Percentiles rank a stretch among this genome's conserved stretches.
Conservation (phyloP, 1,139 yeast species). For the Blastobotrys capitulatus region DNA sequence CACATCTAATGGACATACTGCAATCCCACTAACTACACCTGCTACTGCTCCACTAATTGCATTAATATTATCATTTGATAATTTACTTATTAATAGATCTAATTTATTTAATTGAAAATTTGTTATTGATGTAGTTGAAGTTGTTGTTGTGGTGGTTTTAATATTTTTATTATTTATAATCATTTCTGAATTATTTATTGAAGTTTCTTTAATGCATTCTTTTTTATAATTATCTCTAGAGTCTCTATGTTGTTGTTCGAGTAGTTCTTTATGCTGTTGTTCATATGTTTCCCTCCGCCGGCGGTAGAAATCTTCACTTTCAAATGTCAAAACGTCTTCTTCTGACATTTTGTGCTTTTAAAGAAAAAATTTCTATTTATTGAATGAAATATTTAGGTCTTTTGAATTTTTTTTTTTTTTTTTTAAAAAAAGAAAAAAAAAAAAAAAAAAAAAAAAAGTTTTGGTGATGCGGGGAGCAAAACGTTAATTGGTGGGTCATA, state of each 20-base stretch:
- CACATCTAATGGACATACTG: slow-evolving; percentile 91
- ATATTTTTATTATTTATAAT: too few species aligned
- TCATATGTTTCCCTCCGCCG: background rate
- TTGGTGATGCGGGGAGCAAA: background rate
- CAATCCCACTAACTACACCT: slow-evolving; percentile 83
- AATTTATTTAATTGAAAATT: background rate
- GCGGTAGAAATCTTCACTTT: slow-evolving; percentile 9
- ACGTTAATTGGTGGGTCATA: background rate
- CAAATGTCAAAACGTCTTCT: slow-evolving; percentile 13
- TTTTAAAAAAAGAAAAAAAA: too few species aligned
- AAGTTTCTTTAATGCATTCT: too few species aligned
- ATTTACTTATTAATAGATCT: background rate
- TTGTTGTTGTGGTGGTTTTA: background rate
- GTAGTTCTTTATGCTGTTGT: background rate
- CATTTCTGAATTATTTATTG: too few species aligned
- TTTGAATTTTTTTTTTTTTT: background rate
- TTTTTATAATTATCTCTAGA: too few species aligned
- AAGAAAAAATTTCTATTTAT: too few species aligned
- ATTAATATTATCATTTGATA: slow-evolving; percentile 39
- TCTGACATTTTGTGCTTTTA: slow-evolving; percentile 10
- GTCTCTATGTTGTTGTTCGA: background rate
- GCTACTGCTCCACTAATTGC: slow-evolving; percentile 85
- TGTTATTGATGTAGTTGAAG: background rate
- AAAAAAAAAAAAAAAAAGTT: background rate
- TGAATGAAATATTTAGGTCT: background rate